Evolutionary conservation across 1,139 yeast species (phyloP), one percentile per base, ranked within the genome.

Genomic region (Blastobotrys niveus): DNA sequence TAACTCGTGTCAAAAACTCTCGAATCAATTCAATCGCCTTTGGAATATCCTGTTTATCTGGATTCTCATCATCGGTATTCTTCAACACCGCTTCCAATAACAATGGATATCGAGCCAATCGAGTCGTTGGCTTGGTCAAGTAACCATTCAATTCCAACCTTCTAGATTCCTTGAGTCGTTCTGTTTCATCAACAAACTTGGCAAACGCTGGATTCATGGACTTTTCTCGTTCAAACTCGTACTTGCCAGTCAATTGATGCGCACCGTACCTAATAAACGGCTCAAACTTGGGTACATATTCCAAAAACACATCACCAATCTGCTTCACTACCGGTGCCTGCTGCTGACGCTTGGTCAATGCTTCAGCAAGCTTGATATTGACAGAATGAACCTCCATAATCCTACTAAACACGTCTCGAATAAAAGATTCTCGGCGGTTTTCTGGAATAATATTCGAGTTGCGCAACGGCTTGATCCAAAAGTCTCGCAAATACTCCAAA

Each of bases 231-330:
- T 91, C 98, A 66, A 88, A 88, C 64, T 91, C 95, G 65, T 87
- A 88, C 63, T 88, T 87, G 10, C 96, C 97, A 67, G 87, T 88
- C 44, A 91, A 88, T 62, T 93, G 93, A 48, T 91, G 88, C n/a
- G 96, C 96, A 48, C 95, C 94, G 62, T 91, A 91, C 40, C 83
- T 76, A 42, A 91, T 82, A 65, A 89, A 91, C 2, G 97, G 95
- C 51, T 88, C 96, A 65, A 91, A 89, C 53, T 77, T 77, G 10
- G 93, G 88, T 30, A 89, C 87, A 60, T 74, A 82, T 53, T 88
- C 93, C 47, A 89, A 66, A 53, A 91, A 80, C 2, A 91, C 76
- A 63, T 93, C 98, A 40, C 95, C 96, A 58, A 91, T 74, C 22
- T 83, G 80, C 47, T 80, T 81, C 31, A 89, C 88, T 9, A 89